Conservation (phyloP, 257 asterid species). For the Knoxia roxburghii region DNA sequence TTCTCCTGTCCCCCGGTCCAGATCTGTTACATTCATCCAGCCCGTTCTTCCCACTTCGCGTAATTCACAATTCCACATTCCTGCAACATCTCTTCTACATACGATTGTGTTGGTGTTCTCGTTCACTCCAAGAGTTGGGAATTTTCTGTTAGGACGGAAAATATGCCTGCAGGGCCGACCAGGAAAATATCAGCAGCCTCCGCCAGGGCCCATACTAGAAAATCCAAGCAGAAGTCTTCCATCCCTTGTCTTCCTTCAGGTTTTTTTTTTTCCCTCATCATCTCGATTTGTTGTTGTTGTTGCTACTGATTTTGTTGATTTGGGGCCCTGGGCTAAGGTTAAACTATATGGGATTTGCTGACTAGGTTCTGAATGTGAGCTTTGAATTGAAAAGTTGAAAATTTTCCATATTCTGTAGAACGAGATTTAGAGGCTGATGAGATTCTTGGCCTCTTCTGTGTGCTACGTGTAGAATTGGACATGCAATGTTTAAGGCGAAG, state of each 20-base stretch:
- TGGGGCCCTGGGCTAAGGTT: background rate
- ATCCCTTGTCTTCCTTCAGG: constrained; percentile 38
- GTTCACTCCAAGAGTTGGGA: background rate
- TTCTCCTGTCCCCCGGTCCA: too few species aligned
- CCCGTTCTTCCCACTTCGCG: too few species aligned
- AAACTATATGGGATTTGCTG: background rate
- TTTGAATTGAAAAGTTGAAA: background rate
- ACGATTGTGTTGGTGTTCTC: too few species aligned
- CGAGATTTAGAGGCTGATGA: constrained; percentile 4
- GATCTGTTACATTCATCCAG: too few species aligned
- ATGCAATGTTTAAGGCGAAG: background rate
- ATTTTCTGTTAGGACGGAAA: background rate
- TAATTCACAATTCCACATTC: too few species aligned
- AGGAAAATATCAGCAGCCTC: constrained; percentile 73
- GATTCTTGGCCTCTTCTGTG: background rate
- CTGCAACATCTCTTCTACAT: too few species aligned
- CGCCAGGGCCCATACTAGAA: constrained; percentile 80
- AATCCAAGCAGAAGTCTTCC: constrained; percentile 36
- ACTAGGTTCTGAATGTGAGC: background rate
- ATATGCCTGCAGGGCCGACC: constrained; percentile 57
- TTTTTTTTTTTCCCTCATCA: constrained; percentile 7
- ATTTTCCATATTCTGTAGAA: background rate
- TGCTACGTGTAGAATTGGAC: background rate
- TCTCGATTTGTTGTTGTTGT: background rate
- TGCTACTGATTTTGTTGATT: constrained; percentile 11